Percentiles rank a stretch among this genome's conserved stretches.
phyloP scores from a whole-genome alignment of 257 asterid genomes.

The Ajuga chamaepitys region DNA sequence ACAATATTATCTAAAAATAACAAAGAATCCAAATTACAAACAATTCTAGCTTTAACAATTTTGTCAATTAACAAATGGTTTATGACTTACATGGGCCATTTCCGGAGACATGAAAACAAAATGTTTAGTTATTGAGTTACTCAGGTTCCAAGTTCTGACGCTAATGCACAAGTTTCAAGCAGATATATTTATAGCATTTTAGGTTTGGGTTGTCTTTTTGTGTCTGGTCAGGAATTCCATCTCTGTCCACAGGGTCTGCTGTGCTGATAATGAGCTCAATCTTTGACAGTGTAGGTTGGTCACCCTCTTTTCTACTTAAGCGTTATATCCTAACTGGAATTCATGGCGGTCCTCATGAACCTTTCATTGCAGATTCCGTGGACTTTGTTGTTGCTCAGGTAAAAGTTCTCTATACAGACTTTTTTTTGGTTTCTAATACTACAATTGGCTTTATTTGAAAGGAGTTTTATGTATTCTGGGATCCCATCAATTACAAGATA shows the following conservation, averaged over 20 bases:
- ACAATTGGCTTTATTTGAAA: neutral
- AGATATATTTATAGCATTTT: neutral
- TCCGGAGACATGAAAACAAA: neutral
- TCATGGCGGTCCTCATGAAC: conserved; percentile 93
- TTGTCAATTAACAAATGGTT: neutral
- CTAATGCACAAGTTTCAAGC: neutral
- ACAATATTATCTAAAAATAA: neutral
- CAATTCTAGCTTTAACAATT: neutral
- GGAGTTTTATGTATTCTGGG: neutral
- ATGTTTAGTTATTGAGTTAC: neutral
- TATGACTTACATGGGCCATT: neutral
- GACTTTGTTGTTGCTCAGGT: conserved; percentile 99
- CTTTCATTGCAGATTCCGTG: conserved; percentile 95
- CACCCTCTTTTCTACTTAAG: conserved; percentile 88
- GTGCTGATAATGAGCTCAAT: conserved; percentile 20
- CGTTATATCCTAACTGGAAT: conserved; percentile 86
- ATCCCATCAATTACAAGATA: neutral
- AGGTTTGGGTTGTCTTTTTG: neutral
- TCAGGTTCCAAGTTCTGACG: neutral
- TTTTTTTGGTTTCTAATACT: neutral
- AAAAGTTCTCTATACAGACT: conserved; percentile 1
- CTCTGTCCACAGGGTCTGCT: neutral
- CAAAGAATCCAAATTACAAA: neutral
- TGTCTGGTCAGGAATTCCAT: neutral
- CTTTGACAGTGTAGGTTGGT: conserved; percentile 81